Conservation (phyloP, 1,284 basidiomycete genomes). For the Agaricales sp. region DNA sequence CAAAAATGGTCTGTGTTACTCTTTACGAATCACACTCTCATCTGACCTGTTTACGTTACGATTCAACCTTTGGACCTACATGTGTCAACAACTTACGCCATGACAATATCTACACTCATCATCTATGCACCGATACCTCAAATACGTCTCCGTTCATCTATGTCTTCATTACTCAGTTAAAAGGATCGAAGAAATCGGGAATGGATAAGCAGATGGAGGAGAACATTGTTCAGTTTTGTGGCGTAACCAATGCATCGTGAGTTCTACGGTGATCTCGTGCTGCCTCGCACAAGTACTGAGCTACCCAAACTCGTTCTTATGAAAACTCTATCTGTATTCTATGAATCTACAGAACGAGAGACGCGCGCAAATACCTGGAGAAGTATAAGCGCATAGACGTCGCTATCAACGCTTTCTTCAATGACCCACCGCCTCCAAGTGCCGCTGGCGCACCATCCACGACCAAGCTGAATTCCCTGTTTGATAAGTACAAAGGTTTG, state of each 20-base stretch:
- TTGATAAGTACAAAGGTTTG: conserved; percentile 73
- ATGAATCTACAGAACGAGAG: conserved; percentile 33
- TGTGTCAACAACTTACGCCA: too few relatives aligned
- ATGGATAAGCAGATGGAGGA: conserved; percentile 28
- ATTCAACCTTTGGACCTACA: too few relatives aligned
- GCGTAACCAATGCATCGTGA: conserved; percentile 61
- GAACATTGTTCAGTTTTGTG: conserved; percentile 48
- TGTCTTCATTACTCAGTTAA: conserved; percentile 15
- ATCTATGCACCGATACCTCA: neutral
- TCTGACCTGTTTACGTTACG: too few relatives aligned
- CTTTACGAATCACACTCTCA: too few relatives aligned
- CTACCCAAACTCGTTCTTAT: too few relatives aligned
- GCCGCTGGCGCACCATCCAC: conserved; percentile 30
- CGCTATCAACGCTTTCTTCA: conserved; percentile 72
- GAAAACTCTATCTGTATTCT: conserved; percentile 16
- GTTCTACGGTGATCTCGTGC: conserved; percentile 20
- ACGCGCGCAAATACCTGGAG: conserved; percentile 67
- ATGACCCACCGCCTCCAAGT: conserved; percentile 27
- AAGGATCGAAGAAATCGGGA: conserved; percentile 19
- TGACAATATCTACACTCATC: neutral
- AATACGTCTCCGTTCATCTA: conserved; percentile 15
- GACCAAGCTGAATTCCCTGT: conserved; percentile 52
- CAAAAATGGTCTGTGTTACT: too few relatives aligned
- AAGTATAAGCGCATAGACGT: conserved; percentile 61
- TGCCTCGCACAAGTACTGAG: neutral